Evolutionary conservation across 2,329 filamentous ascomycete genomes (phyloP), one percentile per base, ranked within the genome.

Genomic region (Penicillium olsonii): DNA sequence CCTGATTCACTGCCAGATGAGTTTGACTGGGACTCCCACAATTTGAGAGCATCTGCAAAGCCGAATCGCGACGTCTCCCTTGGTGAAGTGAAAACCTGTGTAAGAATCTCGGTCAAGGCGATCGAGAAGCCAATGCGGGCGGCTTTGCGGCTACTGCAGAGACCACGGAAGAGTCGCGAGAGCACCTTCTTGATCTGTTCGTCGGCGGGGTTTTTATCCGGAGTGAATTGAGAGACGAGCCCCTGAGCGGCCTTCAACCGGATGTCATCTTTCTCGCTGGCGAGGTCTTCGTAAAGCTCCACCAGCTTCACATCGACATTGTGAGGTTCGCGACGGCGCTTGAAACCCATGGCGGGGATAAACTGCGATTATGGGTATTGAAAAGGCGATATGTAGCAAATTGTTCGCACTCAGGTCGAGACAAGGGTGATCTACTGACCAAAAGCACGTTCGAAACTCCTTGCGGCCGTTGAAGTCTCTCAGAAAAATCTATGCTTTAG

Each of bases 91-190:
- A 87, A 88, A 5, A 92, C 72, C 63, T 92, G 84, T 4, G 82
- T 79, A 37, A 96, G 68, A 8, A 95, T 75, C 70, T 96, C 92
- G 0, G 91, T 87, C 58, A 97, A 75, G 0, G 92, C 92, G 47
- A 96, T 79, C 45, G 90, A 95, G 68, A 95, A 96, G 3, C 94
- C 94, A 42, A 94, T 75, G 20, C 94, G 82, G 15, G 92, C 90
- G 11, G 89, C 90, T 74, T 96, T 96, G 49, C 90, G 85, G 46
- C 90, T 87, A 68, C 91, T 96, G 53, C 92, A 91, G 15, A 97
- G 83, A 34, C 94, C 94, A 46, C 89, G 84, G 68, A 96, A 90
- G 31, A 99, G 77, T 20, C 87, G 81, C 65, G 82, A 82, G 55
- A 78, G 53, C 1, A 66, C 65, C 46, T 71, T 72, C 44, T 68